A percentile compares a stretch with the other conserved stretches of the same genome.
These are phyloP conservation scores for Candida xiaguanensis DNA, from an alignment of 805 yeast species.

Conservation along the genomic window DNA sequence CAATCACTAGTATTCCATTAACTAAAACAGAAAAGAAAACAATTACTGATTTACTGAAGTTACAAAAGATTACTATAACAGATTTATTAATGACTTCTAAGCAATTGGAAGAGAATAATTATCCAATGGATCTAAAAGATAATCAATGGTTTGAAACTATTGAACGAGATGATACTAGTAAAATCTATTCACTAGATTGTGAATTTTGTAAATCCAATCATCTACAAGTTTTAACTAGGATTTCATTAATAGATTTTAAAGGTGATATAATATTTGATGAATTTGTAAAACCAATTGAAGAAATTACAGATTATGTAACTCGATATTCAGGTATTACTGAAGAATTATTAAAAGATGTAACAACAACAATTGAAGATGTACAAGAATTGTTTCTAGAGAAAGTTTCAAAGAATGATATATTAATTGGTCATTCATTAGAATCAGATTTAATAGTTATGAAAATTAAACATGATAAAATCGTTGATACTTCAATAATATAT, in stretches of 20 bases:
- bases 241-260: slow-evolving; percentile 67
- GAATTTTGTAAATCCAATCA: slow-evolving; percentile 76
- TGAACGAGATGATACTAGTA: slow-evolving; percentile 36
- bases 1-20: slow-evolving; percentile 55
- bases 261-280: slow-evolving; percentile 63
- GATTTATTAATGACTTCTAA: slow-evolving; percentile 52
- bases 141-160: slow-evolving; percentile 5
- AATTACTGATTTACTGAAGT: slow-evolving; percentile 28
- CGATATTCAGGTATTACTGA: slow-evolving; percentile 83
- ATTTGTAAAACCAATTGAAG: slow-evolving; percentile 72
- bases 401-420: slow-evolving; percentile 54
- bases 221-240: slow-evolving; percentile 71
- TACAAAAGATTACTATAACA: slow-evolving; percentile 38
- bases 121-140: slow-evolving; percentile 52
- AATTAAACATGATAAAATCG: slow-evolving; percentile 65
- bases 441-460: slow-evolving; percentile 72
- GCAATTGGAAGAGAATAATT: slow-evolving; percentile 47
- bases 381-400: slow-evolving; percentile 51
- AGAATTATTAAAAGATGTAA: slow-evolving; percentile 57
- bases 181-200: slow-evolving; percentile 82
- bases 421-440: slow-evolving; percentile 89
- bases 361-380: slow-evolving; percentile 62
- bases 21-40: slow-evolving; percentile 52
- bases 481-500: slow-evolving; percentile 76
- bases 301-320: slow-evolving; percentile 78